These are phyloP conservation scores for Xylaria sp. DNA, from an alignment of 2,329 filamentous ascomycete species.

Conservation along the genomic window DNA sequence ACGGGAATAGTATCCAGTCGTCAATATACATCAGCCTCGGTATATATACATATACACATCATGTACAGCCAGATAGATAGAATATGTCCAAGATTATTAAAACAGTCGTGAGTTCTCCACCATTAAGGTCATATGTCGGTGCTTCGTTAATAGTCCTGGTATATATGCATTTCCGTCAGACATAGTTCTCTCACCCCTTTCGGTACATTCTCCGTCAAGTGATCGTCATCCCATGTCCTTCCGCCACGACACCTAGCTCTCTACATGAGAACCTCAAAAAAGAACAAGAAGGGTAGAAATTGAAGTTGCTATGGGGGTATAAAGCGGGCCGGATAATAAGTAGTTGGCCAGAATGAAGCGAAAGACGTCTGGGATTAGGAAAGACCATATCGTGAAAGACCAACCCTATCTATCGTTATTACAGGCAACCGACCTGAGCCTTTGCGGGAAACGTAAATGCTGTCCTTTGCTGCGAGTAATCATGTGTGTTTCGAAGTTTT, in stretches of 20 bases:
- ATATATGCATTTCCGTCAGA: background rate
- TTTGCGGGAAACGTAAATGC: background rate
- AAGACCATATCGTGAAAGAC: background rate
- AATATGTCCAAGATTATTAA: background rate
- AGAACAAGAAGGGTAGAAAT: background rate
- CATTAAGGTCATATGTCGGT: background rate
- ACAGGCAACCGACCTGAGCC: background rate
- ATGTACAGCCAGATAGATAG: background rate
- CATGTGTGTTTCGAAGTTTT: background rate
- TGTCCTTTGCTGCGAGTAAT: background rate
- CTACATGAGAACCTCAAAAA: background rate
- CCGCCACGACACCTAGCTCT: background rate
- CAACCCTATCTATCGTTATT: constrained; percentile 2
- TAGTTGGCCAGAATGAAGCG: background rate
- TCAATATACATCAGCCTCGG: background rate
- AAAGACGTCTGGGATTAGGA: background rate
- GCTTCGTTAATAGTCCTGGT: background rate
- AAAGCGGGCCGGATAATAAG: background rate
- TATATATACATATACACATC: background rate
- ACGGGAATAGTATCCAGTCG: background rate
- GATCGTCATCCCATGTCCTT: background rate
- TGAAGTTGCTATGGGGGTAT: background rate
- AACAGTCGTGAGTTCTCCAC: background rate
- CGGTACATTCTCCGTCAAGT: background rate
- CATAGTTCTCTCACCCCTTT: background rate